phyloP scores from a whole-genome alignment of 169 alveolate genomes.

The Eimeria brunetti region DNA sequence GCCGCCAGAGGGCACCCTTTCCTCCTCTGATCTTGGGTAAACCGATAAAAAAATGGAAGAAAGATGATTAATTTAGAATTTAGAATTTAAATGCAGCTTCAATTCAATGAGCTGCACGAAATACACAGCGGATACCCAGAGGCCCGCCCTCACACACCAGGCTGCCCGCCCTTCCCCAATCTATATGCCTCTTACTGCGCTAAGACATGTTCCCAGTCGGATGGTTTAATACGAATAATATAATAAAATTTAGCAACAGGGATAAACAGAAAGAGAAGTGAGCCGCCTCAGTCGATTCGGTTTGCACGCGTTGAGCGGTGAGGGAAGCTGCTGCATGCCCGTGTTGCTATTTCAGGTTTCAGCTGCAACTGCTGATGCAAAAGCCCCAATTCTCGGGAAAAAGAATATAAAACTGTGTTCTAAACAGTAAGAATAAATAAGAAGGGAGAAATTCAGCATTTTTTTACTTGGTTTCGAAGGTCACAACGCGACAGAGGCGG shows the following conservation, averaged over 20 bases:
- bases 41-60: background rate
- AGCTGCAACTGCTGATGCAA: background rate
- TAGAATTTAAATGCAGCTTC: background rate
- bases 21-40: constrained; percentile 15
- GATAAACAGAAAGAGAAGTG: background rate
- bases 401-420: background rate
- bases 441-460: background rate
- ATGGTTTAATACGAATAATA: background rate
- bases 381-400: background rate
- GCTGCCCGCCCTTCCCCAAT: background rate
- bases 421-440: background rate
- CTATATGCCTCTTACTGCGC: background rate
- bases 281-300: background rate
- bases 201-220: background rate
- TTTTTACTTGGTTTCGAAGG: background rate
- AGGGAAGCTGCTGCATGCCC: background rate
- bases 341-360: background rate
- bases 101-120: background rate
- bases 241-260: background rate
- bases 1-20: background rate
- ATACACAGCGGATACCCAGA: background rate
- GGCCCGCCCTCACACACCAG: background rate
- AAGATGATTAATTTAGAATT: too few species aligned
- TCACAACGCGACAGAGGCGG: constrained; percentile 8
- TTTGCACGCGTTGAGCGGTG: background rate